phyloP scores from a whole-genome alignment of 2,329 filamentous ascomycete genomes.

The Colletotrichum trifolii region DNA sequence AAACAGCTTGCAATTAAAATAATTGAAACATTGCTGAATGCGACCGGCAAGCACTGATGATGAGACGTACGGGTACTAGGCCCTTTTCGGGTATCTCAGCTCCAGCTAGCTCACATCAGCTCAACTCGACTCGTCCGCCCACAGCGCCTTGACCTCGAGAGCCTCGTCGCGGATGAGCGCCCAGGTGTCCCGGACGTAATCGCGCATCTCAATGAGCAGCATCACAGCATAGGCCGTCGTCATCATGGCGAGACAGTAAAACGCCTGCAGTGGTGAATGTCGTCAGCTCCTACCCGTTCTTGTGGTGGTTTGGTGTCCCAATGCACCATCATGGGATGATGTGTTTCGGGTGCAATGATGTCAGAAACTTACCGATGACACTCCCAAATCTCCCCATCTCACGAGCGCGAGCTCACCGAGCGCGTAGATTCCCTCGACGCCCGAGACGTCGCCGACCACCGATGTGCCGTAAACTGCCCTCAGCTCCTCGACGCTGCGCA shows the following conservation, averaged over 20 bases:
- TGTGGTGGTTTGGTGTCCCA: slow-evolving; percentile 1
- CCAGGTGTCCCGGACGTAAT: slow-evolving; percentile 35
- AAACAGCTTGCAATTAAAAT: background rate
- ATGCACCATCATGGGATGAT: slow-evolving; percentile 16
- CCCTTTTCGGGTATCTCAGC: background rate
- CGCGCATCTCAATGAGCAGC: slow-evolving; percentile 32
- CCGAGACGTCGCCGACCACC: slow-evolving; percentile 4
- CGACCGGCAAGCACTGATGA: background rate
- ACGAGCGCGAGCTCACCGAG: slow-evolving; percentile 31
- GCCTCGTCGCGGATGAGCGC: slow-evolving; percentile 33
- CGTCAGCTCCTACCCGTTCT: slow-evolving; percentile 13
- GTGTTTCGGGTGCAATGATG: slow-evolving; percentile 8
- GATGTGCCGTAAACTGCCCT: slow-evolving; percentile 9
- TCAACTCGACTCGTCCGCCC: slow-evolving; percentile 29
- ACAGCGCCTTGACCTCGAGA: slow-evolving; percentile 35
- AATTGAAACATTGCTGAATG: slow-evolving; percentile 11
- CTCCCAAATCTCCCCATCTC: slow-evolving; percentile 31
- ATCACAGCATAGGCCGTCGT: slow-evolving; percentile 35
- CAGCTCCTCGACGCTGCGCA: slow-evolving; percentile 28
- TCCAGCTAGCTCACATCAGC: slow-evolving; percentile 3
- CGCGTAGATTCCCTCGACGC: slow-evolving; percentile 31
- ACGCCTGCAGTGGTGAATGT: slow-evolving; percentile 23
- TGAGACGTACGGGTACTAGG: background rate
- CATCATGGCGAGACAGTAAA: slow-evolving; percentile 35
- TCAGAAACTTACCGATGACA: slow-evolving; percentile 33